Conservation (phyloP, 768 basidiomycete genomes). For the Ramaria sp. region DNA sequence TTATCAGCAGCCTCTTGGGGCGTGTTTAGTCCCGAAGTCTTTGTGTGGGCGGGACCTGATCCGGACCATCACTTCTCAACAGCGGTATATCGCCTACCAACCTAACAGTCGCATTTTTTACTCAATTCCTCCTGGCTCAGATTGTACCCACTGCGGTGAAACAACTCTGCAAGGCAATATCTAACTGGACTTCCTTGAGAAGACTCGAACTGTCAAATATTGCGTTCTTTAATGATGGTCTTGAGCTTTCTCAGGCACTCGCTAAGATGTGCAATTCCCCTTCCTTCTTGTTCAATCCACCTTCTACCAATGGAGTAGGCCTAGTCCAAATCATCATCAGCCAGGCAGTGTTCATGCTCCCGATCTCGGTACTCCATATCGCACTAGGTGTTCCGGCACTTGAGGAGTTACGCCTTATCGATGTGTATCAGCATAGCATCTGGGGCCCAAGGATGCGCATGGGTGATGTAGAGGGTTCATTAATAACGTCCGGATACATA, state of each 20-base stretch:
- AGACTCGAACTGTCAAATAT: slow-evolving; percentile 39
- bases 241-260: slow-evolving; percentile 13
- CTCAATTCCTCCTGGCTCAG: slow-evolving; percentile 17
- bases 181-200: slow-evolving; percentile 32
- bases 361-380: slow-evolving; percentile 28
- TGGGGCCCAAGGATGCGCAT: slow-evolving; percentile 45
- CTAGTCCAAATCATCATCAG: slow-evolving; percentile 30
- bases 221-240: slow-evolving; percentile 18
- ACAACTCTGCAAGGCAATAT: slow-evolving; percentile 29
- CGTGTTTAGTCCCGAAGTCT: slow-evolving; percentile 30
- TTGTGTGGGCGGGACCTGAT: slow-evolving; percentile 51
- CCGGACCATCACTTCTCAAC: slow-evolving; percentile 51
- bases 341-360: slow-evolving; percentile 36
- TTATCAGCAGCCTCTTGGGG: background rate
- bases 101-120: background rate
- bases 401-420: slow-evolving; percentile 32
- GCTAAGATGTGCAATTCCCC: slow-evolving; percentile 4
- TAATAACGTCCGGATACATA: slow-evolving; percentile 12
- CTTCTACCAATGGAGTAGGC: background rate
- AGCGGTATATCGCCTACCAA: slow-evolving; percentile 30
- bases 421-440: slow-evolving; percentile 44
- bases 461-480: slow-evolving; percentile 32
- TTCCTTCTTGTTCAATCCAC: too few relatives aligned
- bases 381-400: slow-evolving; percentile 20
- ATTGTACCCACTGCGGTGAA: slow-evolving; percentile 31